Percentiles rank a stretch among this genome's conserved stretches.
Conservation (phyloP, 148 eudicot genomes). For the Chenopodium quinoa region DNA sequence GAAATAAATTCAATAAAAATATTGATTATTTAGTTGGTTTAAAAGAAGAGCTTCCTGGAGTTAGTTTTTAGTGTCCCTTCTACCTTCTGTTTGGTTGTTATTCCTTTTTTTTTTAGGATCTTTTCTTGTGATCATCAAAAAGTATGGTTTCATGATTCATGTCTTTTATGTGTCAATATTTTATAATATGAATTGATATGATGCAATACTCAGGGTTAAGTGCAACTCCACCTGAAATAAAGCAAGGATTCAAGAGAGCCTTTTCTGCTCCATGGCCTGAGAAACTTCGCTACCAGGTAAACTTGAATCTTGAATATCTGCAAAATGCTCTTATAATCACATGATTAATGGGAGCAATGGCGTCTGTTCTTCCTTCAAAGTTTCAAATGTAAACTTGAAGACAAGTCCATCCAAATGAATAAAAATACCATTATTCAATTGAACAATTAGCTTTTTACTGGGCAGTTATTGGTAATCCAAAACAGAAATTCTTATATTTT, state of each 20-base stretch:
- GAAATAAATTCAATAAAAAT: no score
- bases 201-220: conserved; percentile 45
- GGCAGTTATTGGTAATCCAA: neutral
- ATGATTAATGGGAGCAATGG: neutral
- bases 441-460: neutral
- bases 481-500: neutral
- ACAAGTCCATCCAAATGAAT: neutral
- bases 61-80: neutral
- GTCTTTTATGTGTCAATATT: neutral
- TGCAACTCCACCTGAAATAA: conserved; percentile 66
- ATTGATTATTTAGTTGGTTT: no score
- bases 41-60: neutral
- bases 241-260: conserved; percentile 96
- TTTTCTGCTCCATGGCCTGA: conserved; percentile 92
- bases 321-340: neutral
- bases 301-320: neutral
- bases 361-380: neutral
- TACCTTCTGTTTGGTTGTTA: neutral
- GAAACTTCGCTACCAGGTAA: conserved; percentile 94
- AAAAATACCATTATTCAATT: no score
- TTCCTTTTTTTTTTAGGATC: neutral
- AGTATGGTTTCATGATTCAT: neutral
- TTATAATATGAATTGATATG: neutral
- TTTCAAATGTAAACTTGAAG: neutral
- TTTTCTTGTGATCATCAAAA: neutral